phyloP scores from a whole-genome alignment of 2,329 filamentous ascomycete genomes.

The Fusarium humuli region DNA sequence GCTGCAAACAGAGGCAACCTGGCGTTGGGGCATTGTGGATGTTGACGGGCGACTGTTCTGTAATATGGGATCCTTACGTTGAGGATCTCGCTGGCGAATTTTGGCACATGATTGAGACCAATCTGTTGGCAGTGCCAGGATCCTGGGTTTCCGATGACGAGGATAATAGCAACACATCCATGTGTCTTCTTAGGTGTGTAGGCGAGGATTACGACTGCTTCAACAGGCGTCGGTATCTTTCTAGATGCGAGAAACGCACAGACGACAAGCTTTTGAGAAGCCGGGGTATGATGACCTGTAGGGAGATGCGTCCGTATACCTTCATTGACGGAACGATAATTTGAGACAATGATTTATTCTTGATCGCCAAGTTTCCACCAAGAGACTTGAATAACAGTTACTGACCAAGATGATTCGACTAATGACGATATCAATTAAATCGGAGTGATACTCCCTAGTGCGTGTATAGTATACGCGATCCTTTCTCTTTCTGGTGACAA shows the following conservation, averaged over 20 bases:
- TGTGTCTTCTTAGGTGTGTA: fast-evolving
- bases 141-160: not conserved
- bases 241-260: not conserved
- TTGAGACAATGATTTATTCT: no score
- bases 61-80: not conserved
- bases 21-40: fast-evolving
- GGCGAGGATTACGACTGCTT: fast-evolving
- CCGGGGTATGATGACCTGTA: not conserved
- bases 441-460: no score
- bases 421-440: no score
- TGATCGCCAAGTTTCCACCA: no score
- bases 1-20: not conserved
- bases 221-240: fast-evolving
- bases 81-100: not conserved
- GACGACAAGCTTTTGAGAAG: not conserved
- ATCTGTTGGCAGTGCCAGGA: fast-evolving
- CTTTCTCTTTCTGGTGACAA: not conserved
- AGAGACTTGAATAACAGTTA: no score
- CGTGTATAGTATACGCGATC: not conserved
- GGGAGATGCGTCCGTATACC: not conserved
- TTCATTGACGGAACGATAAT: no score
- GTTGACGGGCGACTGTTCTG: fast-evolving
- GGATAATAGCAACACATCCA: fast-evolving
- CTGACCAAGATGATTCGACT: fast-evolving
- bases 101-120: fast-evolving